Conservation (phyloP, 1,284 basidiomycete genomes). For the Coniferiporia sulphurascens region DNA sequence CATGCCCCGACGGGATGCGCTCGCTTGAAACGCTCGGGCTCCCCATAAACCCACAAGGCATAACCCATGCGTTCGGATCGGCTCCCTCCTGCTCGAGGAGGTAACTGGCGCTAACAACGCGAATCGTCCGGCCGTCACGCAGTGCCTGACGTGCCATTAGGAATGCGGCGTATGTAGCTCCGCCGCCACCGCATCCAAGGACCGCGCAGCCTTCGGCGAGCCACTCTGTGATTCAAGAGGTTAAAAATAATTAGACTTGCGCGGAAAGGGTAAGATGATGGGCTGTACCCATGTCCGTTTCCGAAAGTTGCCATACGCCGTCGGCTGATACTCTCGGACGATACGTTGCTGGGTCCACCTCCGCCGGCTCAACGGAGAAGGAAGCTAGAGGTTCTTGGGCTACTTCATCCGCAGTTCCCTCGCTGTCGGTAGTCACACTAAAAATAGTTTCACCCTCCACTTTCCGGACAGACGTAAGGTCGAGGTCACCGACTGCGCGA, state of each 20-base stretch:
- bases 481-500: constrained; percentile 41
- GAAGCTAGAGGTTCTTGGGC: background rate
- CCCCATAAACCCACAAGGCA: constrained; percentile 43
- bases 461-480: constrained; percentile 10
- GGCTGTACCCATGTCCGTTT: constrained; percentile 28
- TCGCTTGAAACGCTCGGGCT: constrained; percentile 41
- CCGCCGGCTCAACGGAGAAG: constrained; percentile 16
- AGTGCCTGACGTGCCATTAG: constrained; percentile 44
- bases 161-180: constrained; percentile 45
- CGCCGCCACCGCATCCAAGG: constrained; percentile 51
- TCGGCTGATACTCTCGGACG: constrained; percentile 28
- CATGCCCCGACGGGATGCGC: constrained; percentile 21
- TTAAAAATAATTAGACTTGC: background rate
- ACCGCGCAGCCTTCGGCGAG: constrained; percentile 51
- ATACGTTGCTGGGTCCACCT: constrained; percentile 30
- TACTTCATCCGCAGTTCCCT: constrained; percentile 4
- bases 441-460: constrained; percentile 2
- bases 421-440: constrained; percentile 4
- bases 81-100: constrained; percentile 30
- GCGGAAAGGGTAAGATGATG: background rate
- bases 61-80: constrained; percentile 27
- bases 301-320: constrained; percentile 37
- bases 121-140: constrained; percentile 39
- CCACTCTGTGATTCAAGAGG: constrained; percentile 34
- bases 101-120: constrained; percentile 34